Conservation (phyloP, 352 stramenopile genomes). For the Phytophthora sojae region DNA sequence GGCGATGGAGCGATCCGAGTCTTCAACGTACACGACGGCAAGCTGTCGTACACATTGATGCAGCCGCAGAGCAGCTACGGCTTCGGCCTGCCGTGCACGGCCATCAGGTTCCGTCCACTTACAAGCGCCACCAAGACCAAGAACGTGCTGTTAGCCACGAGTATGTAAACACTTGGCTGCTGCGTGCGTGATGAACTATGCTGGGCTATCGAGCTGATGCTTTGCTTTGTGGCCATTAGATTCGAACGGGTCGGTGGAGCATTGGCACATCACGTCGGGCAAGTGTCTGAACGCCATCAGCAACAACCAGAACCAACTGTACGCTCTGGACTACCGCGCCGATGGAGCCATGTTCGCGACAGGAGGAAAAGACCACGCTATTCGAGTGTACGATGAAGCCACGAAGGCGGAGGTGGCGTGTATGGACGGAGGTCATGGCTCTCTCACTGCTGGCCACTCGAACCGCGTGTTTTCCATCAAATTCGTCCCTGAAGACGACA, state of each 20-base stretch:
- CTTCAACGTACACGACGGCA: conserved; percentile 83
- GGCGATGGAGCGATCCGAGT: conserved; percentile 88
- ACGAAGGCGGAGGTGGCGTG: conserved; percentile 82
- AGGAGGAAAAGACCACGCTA: conserved; percentile 85
- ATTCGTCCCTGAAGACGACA: conserved; percentile 83
- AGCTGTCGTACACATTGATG: conserved; percentile 86
- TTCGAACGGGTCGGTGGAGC: conserved; percentile 89
- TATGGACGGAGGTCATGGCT: conserved; percentile 73
- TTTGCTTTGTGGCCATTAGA: conserved; percentile 49
- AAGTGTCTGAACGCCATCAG: conserved; percentile 93
- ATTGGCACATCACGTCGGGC: conserved; percentile 94
- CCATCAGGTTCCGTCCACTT: conserved; percentile 84
- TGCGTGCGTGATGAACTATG: neutral
- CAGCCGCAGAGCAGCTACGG: conserved; percentile 72
- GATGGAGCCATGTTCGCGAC: conserved; percentile 91
- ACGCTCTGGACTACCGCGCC: conserved; percentile 88
- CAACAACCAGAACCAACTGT: conserved; percentile 91
- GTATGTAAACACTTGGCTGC: conserved; percentile 46
- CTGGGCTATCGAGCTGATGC: neutral
- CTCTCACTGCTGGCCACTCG: conserved; percentile 85
- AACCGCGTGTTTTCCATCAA: conserved; percentile 94
- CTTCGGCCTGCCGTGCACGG: conserved; percentile 86
- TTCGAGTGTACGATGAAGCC: conserved; percentile 90
- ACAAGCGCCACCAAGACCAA: conserved; percentile 89
- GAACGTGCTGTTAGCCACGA: conserved; percentile 68